Evolutionary conservation across 441 rosid species (phyloP).

Genomic region (Theobroma grandiflorum): DNA sequence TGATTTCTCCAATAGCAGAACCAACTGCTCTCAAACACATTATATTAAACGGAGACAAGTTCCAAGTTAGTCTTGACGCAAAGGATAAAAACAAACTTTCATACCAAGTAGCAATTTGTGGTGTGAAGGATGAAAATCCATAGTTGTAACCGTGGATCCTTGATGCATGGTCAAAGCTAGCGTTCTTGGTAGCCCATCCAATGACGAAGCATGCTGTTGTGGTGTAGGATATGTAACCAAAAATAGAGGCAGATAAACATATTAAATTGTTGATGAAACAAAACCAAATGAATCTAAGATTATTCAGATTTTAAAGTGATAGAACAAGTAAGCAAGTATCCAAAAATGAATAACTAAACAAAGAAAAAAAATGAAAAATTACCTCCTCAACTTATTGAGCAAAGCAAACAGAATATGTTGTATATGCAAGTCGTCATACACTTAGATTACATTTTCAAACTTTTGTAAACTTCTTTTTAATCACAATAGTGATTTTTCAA

Average conservation of each 20-base stretch:
- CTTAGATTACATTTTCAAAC: no score
- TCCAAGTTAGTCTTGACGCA: no score
- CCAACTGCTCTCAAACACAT: conserved; percentile 67
- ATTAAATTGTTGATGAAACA: conserved; percentile 11
- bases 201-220: conserved; percentile 71
- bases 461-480: no score
- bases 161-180: conserved; percentile 14
- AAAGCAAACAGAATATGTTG: neutral
- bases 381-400: conserved; percentile 82
- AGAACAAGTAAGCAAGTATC: conserved; percentile 35
- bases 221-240: conserved; percentile 70
- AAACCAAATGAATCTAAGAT: neutral
- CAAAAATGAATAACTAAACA: conserved; percentile 22
- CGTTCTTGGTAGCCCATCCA: conserved; percentile 80
- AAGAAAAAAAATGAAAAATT: conserved; percentile 19
- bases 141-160: no score
- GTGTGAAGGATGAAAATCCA: no score
- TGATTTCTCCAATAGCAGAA: conserved; percentile 74
- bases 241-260: conserved; percentile 23
- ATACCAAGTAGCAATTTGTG: conserved; percentile 79
- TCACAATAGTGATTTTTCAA: no score
- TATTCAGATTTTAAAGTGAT: conserved; percentile 3
- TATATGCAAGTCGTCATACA: no score
- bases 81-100: conserved; percentile 8
- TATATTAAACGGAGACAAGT: conserved; percentile 17